Evolutionary conservation across 352 stramenopile genomes (phyloP).

Genomic region (Phytophthora pluvialis): DNA sequence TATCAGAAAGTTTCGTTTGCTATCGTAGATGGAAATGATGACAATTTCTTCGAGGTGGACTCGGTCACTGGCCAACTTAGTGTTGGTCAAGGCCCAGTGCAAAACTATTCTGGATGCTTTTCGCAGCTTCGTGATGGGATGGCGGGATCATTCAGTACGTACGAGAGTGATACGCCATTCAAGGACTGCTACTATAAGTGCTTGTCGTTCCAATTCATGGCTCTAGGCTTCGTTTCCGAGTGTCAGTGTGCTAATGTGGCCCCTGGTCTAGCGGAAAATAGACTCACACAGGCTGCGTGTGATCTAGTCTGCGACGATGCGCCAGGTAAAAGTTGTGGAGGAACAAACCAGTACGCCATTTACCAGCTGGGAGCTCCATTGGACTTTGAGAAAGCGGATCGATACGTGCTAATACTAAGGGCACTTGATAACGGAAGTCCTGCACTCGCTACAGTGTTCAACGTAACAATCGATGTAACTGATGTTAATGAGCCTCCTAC

Average conservation of each 20-base stretch:
- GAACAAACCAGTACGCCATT: conserved; percentile 22
- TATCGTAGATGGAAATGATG: conserved; percentile 26
- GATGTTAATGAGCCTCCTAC: conserved; percentile 33
- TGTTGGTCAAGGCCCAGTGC: conserved; percentile 8
- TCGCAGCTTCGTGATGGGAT: conserved; percentile 19
- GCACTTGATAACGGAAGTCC: conserved; percentile 29
- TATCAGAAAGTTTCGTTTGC: conserved; percentile 27
- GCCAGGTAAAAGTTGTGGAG: conserved; percentile 31
- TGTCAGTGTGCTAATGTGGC: conserved; percentile 35
- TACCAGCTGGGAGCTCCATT: conserved; percentile 32
- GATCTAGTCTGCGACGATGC: conserved; percentile 19
- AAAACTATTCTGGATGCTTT: conserved; percentile 28
- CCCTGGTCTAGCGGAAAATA: conserved; percentile 11
- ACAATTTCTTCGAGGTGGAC: conserved; percentile 25
- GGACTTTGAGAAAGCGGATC: conserved; percentile 28
- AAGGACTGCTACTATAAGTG: conserved; percentile 25
- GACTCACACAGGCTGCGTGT: conserved; percentile 12
- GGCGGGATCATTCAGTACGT: not conserved
- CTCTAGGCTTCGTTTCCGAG: conserved; percentile 16
- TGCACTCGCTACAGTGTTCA: conserved; percentile 14
- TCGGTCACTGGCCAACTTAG: conserved; percentile 25
- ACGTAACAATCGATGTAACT: conserved; percentile 21
- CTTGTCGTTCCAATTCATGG: conserved; percentile 32
- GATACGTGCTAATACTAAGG: conserved; percentile 17
- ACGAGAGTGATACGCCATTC: conserved; percentile 9